phyloP scores from a whole-genome alignment of 345 rosid genomes.

The Barbarea vulgaris region DNA sequence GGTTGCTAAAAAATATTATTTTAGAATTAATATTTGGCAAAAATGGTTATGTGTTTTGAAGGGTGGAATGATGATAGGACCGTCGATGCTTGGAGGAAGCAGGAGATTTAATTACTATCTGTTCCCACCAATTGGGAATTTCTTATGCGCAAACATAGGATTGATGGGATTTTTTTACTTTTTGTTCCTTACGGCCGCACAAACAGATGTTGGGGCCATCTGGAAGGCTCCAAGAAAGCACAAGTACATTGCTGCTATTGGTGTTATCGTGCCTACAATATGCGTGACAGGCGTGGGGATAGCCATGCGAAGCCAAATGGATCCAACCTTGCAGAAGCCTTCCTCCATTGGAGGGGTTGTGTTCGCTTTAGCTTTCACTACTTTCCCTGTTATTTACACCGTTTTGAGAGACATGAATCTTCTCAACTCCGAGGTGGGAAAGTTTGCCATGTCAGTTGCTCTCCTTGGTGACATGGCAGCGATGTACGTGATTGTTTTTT shows the following conservation, averaged over 20 bases:
- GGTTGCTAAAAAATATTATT: neutral
- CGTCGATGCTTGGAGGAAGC: constrained; percentile 63
- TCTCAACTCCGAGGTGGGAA: constrained; percentile 64
- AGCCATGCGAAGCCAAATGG: constrained; percentile 40
- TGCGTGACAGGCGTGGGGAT: constrained; percentile 8
- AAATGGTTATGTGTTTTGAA: constrained; percentile 29
- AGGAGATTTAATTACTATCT: constrained; percentile 32
- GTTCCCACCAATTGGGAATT: constrained; percentile 51
- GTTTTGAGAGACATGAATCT: constrained; percentile 61
- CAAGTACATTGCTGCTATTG: constrained; percentile 41
- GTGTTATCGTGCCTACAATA: constrained; percentile 41
- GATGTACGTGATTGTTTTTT: constrained; percentile 29
- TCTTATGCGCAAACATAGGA: constrained; percentile 58
- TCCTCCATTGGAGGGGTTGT: constrained; percentile 47
- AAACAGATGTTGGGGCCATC: constrained; percentile 50
- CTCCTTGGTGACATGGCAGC: constrained; percentile 48
- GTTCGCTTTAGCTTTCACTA: constrained; percentile 40
- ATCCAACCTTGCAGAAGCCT: constrained; percentile 6
- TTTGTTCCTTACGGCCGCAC: constrained; percentile 57
- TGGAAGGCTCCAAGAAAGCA: constrained; percentile 49
- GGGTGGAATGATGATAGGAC: constrained; percentile 85
- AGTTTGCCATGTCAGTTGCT: constrained; percentile 54
- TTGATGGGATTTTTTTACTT: constrained; percentile 57
- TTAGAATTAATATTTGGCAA: neutral
- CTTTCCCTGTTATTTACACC: constrained; percentile 53